Evolutionary conservation across 1,139 yeast species (phyloP).

Genomic region (Chernovozyma sophiae-reginae): DNA sequence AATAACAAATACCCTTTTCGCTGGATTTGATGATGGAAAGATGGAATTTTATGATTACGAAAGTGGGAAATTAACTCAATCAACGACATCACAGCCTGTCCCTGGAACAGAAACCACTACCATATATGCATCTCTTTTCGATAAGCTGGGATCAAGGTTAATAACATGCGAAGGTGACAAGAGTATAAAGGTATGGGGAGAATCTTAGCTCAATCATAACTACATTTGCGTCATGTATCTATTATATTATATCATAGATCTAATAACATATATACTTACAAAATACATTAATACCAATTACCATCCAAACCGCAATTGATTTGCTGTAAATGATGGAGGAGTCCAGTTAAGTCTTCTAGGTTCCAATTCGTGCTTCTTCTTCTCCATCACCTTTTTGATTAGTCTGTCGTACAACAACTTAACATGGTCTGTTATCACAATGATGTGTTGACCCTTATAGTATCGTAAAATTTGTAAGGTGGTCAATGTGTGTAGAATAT

Average conservation of each 20-base stretch:
- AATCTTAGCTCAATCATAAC: too few species aligned
- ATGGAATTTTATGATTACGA: conserved; percentile 78
- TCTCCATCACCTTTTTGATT: conserved; percentile 49
- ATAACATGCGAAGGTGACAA: conserved; percentile 90
- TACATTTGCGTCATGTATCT: too few species aligned
- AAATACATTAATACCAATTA: too few species aligned
- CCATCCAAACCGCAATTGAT: conserved; percentile 95
- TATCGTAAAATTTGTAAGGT: conserved; percentile 86
- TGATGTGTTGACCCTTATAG: conserved; percentile 94
- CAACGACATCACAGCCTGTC: conserved; percentile 46
- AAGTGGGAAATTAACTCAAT: conserved; percentile 60
- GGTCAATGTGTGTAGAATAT: conserved; percentile 87
- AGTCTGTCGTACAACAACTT: conserved; percentile 72
- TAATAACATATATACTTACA: too few species aligned
- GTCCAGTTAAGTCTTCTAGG: conserved; percentile 78
- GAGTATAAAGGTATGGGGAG: conserved; percentile 81
- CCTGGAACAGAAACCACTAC: conserved; percentile 73
- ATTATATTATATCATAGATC: too few species aligned
- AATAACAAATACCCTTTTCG: conserved; percentile 61
- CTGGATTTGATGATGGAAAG: conserved; percentile 83
- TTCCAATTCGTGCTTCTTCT: conserved; percentile 75
- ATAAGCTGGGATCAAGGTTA: conserved; percentile 72
- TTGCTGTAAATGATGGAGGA: conserved; percentile 95
- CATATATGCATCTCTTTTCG: conserved; percentile 70
- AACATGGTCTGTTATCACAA: conserved; percentile 83